Evolutionary conservation across 2,329 filamentous ascomycete genomes (phyloP).

Genomic region (Thielaviopsis ethacetica): DNA sequence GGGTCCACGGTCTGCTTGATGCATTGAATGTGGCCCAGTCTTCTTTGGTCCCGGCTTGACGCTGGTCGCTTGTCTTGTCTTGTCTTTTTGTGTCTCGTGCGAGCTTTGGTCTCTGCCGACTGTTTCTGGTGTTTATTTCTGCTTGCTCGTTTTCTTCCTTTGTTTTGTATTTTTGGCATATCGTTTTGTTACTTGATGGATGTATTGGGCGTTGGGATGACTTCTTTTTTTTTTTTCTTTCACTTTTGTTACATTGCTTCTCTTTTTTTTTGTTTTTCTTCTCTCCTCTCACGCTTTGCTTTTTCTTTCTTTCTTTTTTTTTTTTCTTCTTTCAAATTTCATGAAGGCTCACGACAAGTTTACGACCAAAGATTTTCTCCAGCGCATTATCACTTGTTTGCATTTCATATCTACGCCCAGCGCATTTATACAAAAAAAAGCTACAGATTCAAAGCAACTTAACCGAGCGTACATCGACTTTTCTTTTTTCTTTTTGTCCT

Average conservation of each 20-base stretch:
- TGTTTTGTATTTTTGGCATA: neutral
- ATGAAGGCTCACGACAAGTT: neutral
- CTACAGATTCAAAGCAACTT: neutral
- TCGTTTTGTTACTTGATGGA: neutral
- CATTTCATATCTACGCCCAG: neutral
- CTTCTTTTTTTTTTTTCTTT: neutral
- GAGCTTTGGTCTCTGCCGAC: neutral
- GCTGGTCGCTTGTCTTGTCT: neutral
- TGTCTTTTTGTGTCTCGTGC: neutral
- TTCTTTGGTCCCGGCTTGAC: neutral
- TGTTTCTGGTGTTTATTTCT: neutral
- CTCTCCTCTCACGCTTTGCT: neutral
- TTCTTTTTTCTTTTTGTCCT: no score
- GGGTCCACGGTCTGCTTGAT: neutral
- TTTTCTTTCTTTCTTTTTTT: neutral
- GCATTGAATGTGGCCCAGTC: neutral
- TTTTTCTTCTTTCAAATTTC: neutral
- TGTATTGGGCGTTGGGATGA: neutral
- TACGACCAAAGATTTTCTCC: neutral
- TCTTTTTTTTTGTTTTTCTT: neutral
- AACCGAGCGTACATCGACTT: neutral
- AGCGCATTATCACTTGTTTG: neutral
- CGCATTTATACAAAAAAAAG: neutral
- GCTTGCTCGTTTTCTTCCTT: conserved; percentile 11
- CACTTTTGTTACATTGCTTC: neutral